phyloP scores from a whole-genome alignment of 768 basidiomycete genomes.

The Polyporus arcularius region DNA sequence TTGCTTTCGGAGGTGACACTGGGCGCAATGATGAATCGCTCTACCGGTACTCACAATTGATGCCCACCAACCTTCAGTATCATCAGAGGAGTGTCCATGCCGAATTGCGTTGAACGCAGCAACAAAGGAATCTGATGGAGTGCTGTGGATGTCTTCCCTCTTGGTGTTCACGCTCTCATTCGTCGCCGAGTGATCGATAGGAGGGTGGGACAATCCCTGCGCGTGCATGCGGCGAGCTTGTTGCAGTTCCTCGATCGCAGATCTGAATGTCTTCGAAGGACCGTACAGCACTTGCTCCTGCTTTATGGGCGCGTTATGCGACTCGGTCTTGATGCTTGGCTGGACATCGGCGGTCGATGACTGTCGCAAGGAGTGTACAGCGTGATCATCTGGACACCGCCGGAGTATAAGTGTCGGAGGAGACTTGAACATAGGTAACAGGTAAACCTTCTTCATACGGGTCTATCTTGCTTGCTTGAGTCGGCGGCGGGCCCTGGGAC shows the following conservation, averaged over 20 bases:
- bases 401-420: too few relatives aligned
- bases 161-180: neutral
- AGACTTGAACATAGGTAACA: neutral
- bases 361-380: conserved; percentile 13
- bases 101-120: conserved; percentile 10
- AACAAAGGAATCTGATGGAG: conserved; percentile 12
- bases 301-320: neutral
- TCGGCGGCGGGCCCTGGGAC: neutral
- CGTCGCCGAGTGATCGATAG: neutral
- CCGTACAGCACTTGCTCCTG: neutral
- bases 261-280: conserved; percentile 7
- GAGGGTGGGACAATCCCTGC: neutral
- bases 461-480: conserved; percentile 21
- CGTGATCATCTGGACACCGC: conserved; percentile 13
- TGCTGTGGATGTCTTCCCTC: neutral
- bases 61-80: neutral
- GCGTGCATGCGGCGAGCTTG: neutral
- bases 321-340: conserved; percentile 11
- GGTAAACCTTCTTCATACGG: conserved; percentile 27
- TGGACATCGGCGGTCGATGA: neutral
- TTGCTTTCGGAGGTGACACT: neutral
- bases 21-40: too few relatives aligned
- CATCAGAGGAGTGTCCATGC: neutral
- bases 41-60: too few relatives aligned
- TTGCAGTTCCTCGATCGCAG: neutral